phyloP scores from a whole-genome alignment of 1,284 basidiomycete genomes.

The Moesziomyces sp. region DNA sequence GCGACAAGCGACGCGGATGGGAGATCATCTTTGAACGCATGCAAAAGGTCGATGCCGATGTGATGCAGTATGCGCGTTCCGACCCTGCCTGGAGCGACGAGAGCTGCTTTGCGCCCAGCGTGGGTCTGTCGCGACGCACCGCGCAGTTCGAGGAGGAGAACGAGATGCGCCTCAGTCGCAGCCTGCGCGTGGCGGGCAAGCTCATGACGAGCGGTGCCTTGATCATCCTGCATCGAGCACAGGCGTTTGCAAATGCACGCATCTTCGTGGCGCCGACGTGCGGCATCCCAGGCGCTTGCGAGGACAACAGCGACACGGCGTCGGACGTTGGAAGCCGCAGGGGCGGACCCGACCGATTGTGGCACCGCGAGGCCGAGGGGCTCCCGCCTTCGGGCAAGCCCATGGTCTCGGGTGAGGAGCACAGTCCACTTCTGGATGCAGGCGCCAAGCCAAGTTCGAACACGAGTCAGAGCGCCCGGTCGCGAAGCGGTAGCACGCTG shows the following conservation, averaged over 20 bases:
- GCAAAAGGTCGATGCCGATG: conserved; percentile 55
- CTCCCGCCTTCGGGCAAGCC: conserved; percentile 28
- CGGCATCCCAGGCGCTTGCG: conserved; percentile 54
- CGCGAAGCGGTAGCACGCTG: conserved; percentile 32
- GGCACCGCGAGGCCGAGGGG: conserved; percentile 39
- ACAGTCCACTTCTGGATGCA: conserved; percentile 10
- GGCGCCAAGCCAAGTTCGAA: background rate
- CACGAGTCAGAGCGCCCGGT: conserved; percentile 8
- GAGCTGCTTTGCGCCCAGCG: conserved; percentile 39
- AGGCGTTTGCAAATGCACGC: conserved; percentile 58
- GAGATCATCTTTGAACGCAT: conserved; percentile 55
- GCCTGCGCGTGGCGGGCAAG: conserved; percentile 52
- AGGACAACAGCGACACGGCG: conserved; percentile 37
- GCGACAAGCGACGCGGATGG: conserved; percentile 37
- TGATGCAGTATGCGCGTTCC: conserved; percentile 51
- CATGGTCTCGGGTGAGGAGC: conserved; percentile 15
- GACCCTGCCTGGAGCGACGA: conserved; percentile 53
- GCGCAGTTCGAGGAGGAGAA: conserved; percentile 49
- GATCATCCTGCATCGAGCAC: conserved; percentile 58
- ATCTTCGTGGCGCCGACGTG: conserved; percentile 60
- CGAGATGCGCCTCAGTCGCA: conserved; percentile 42
- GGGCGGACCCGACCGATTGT: conserved; percentile 31
- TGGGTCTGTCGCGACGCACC: conserved; percentile 34
- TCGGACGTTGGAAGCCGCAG: conserved; percentile 25
- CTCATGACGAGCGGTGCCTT: conserved; percentile 60